Evolutionary conservation across 208 protist species (phyloP), one percentile per base, ranked within the genome.

Genomic region (Porcisia hertigi): DNA sequence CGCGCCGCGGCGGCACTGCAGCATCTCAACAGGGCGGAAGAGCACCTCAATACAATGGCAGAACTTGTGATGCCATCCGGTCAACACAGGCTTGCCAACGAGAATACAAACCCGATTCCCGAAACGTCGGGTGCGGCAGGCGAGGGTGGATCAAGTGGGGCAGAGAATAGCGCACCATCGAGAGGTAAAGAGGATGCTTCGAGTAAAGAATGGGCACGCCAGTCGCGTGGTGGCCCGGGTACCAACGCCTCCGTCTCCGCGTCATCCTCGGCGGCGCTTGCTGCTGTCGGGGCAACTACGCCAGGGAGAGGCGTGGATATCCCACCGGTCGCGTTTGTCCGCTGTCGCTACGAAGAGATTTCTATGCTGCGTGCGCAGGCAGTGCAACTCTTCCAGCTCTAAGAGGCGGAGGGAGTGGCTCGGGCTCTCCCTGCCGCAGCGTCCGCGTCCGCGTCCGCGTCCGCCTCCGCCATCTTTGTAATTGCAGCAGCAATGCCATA

Each of bases 1-100:
- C 73, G 79, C 20, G 74, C 79, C 9, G 73, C 72, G 4, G 72
- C 69, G 0, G 76, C 82, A 23, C 73, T 81, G 69, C 59, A 82
- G 59, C 77, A 82, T 63, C 73, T 82, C 25, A 66, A 65, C 71
- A 73, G 63, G 12, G 77, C 82, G 0, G 71, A 81, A 52, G 73
- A 75, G 59, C 75, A 82, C 52, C 69, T 82, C 5, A 39, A 47
- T 14, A 75, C 58, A 16, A 71, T 82, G 73, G 69, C 69, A 2
- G 77, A 74, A 59, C 73, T 81, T 12, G 77, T 81, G 36, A 73
- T 76, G 77, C 77, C 77, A 12, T 59, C 36, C 3, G 66, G 57
- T 34, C 55, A 54, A 23, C 23, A 52, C 41, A 55, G 57, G 8
- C 3, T n/a, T n/a, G 49, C 36, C 43, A 36, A 49, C 30, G 55